phyloP scores from a whole-genome alignment of 140 eudicot genomes.

The Artemisia princeps region DNA sequence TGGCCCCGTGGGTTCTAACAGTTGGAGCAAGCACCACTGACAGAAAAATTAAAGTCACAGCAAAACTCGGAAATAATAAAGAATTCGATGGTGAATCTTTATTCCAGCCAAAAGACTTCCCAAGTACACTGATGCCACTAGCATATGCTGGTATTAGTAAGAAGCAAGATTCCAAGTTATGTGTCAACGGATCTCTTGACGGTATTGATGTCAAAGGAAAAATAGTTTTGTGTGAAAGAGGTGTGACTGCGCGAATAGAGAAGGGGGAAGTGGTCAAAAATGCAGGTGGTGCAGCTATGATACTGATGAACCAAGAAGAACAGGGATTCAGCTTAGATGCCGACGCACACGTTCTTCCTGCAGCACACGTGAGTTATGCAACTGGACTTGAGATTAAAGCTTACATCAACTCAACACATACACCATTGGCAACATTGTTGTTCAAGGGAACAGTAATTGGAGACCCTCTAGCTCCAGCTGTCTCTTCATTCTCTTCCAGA shows the following conservation, averaged over 20 bases:
- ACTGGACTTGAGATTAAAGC: background rate
- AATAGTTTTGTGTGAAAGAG: constrained; percentile 11
- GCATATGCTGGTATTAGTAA: background rate
- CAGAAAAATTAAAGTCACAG: constrained; percentile 1
- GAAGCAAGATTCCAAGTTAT: background rate
- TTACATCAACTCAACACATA: constrained; percentile 3
- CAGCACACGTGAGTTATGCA: constrained; percentile 4
- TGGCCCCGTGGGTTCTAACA: constrained; percentile 14
- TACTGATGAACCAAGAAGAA: background rate
- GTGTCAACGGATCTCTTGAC: constrained; percentile 1
- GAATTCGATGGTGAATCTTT: background rate
- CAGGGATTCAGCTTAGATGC: constrained; percentile 1
- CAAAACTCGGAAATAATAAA: background rate
- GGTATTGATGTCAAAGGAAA: constrained; percentile 3
- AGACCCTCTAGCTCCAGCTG: background rate
- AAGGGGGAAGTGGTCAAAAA: background rate
- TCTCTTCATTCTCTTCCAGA: constrained; percentile 5
- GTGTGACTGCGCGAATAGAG: background rate
- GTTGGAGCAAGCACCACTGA: constrained; percentile 5
- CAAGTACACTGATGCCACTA: background rate
- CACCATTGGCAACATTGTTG: constrained; percentile 2
- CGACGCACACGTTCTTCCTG: constrained; percentile 11
- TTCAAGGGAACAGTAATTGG: constrained; percentile 7
- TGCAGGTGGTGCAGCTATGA: constrained; percentile 12
- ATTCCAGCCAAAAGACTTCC: constrained; percentile 6